Evolutionary conservation across 139 green algal genomes (phyloP).

Genomic region (Pleodorina starrii): DNA sequence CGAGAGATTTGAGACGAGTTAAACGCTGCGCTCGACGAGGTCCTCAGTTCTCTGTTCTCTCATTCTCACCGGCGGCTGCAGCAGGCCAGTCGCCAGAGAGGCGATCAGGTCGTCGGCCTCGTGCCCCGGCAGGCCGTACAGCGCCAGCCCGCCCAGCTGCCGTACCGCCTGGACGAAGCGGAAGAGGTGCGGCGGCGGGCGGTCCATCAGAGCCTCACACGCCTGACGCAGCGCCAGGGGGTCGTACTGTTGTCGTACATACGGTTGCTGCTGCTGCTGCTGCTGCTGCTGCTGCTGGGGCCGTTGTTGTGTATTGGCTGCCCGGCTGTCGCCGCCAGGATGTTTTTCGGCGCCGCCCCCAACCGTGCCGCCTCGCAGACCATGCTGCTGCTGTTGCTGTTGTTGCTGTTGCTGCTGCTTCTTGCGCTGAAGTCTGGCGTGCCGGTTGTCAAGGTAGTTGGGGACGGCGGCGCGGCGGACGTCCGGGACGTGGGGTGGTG

Average conservation of each 20-base stretch:
- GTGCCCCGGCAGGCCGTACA: slow-evolving; percentile 18
- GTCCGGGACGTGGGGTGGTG: neutral
- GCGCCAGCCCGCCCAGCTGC: neutral
- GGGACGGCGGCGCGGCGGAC: neutral
- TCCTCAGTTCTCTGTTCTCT: no score
- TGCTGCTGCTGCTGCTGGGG: neutral
- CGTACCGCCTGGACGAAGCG: slow-evolving; percentile 8
- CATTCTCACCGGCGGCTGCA: no score
- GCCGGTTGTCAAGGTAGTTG: neutral
- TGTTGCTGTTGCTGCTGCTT: neutral
- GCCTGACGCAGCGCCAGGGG: neutral
- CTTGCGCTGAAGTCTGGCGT: neutral
- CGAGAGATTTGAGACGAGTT: no score
- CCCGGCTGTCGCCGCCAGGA: no score
- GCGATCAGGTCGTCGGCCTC: slow-evolving; percentile 44
- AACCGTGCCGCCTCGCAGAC: no score
- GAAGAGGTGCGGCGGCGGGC: neutral
- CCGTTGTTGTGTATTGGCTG: no score
- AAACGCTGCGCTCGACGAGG: no score
- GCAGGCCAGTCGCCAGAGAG: neutral
- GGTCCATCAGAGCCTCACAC: neutral
- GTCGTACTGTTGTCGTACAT: neutral
- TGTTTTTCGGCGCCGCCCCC: no score
- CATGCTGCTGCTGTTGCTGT: neutral
- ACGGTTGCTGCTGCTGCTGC: neutral